A percentile compares a stretch with the other conserved stretches of the same genome.
These are phyloP conservation scores for Phalaenopsis hybrid DNA, from an alignment of 116 monocot species.

Conservation along the genomic window DNA sequence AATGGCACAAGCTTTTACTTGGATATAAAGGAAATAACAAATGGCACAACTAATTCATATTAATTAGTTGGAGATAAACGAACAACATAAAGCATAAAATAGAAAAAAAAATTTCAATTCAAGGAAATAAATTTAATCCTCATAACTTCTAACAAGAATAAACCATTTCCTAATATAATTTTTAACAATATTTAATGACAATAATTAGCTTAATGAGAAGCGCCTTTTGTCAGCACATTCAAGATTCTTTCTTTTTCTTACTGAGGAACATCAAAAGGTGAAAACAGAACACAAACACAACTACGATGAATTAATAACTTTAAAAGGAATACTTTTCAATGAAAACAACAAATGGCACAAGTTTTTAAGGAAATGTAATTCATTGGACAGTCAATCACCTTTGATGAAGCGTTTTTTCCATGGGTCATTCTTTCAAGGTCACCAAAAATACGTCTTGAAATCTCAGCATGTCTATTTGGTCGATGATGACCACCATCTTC, in stretches of 20 bases:
- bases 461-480: conserved; percentile 87
- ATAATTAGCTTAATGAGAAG: not conserved
- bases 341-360: not conserved
- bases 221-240: not conserved
- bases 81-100: too few relatives aligned
- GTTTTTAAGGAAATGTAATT: not conserved
- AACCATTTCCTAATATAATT: too few relatives aligned
- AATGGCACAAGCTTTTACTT: too few relatives aligned
- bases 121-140: too few relatives aligned
- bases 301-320: not conserved
- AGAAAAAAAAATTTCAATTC: too few relatives aligned
- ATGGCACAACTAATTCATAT: too few relatives aligned
- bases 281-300: not conserved
- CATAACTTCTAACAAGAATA: too few relatives aligned
- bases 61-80: too few relatives aligned
- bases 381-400: conserved; percentile 27
- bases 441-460: conserved; percentile 78
- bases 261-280: not conserved
- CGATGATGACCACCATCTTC: conserved; percentile 93
- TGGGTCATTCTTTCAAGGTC: conserved; percentile 67
- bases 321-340: not conserved
- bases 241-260: not conserved
- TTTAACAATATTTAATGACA: too few relatives aligned
- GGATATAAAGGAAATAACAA: too few relatives aligned
- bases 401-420: conserved; percentile 41